A percentile compares a stretch with the other conserved stretches of the same genome.
Evolutionary conservation across 2,329 filamentous ascomycete genomes (phyloP).

Genomic region (Scedosporium dehoogii): DNA sequence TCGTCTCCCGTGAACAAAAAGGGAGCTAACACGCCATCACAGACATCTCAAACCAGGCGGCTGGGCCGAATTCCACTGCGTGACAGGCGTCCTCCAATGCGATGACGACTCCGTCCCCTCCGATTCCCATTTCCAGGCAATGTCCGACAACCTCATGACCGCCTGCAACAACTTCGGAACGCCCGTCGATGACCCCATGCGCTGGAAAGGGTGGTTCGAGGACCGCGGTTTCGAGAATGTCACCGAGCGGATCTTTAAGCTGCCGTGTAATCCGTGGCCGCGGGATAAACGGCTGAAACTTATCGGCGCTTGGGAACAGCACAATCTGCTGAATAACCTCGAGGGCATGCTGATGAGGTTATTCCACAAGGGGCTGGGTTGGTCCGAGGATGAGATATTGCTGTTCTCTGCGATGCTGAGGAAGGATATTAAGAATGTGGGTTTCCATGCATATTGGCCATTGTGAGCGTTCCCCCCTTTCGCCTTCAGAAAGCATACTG

Average conservation of each 20-base stretch:
- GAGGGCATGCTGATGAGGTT: constrained; percentile 27
- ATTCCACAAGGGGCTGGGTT: constrained; percentile 26
- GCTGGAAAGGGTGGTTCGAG: constrained; percentile 14
- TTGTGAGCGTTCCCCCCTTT: constrained; percentile 18
- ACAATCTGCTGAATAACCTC: constrained; percentile 23
- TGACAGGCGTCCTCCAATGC: constrained; percentile 27
- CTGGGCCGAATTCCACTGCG: constrained; percentile 24
- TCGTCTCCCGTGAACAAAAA: constrained; percentile 23
- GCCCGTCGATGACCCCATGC: constrained; percentile 17
- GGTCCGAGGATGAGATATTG: constrained; percentile 22
- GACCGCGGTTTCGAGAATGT: constrained; percentile 18
- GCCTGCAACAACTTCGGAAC: constrained; percentile 20
- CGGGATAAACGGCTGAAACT: constrained; percentile 33
- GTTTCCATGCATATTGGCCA: constrained; percentile 28
- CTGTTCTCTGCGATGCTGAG: constrained; percentile 23
- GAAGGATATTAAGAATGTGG: constrained; percentile 22
- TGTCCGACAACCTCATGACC: constrained; percentile 18
- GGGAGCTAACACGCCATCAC: neutral
- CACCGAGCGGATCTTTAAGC: constrained; percentile 15
- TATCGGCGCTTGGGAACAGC: constrained; percentile 29
- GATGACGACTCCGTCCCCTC: constrained; percentile 20
- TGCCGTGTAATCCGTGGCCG: constrained; percentile 35
- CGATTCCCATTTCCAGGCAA: constrained; percentile 17
- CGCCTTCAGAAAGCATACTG: neutral
- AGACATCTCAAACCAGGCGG: constrained; percentile 48